These are phyloP conservation scores for Cutaneotrichosporon dermatis DNA, from an alignment of 1,284 basidiomycete species.

Conservation along the genomic window DNA sequence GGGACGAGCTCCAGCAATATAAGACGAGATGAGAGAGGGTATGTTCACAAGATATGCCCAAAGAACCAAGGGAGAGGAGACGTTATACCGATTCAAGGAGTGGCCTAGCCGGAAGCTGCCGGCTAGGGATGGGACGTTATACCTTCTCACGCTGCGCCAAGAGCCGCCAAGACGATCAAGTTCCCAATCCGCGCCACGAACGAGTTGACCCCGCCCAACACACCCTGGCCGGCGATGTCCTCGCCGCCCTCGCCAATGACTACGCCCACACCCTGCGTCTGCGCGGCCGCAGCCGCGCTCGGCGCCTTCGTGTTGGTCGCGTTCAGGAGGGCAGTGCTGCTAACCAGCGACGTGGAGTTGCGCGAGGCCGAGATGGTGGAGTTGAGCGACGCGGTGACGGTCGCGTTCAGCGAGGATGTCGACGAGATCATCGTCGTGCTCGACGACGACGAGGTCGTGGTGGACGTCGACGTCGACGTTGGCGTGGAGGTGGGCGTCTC, in stretches of 20 bases:
- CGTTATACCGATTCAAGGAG: too few species aligned
- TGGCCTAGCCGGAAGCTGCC: too few species aligned
- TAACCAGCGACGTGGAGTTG: background rate
- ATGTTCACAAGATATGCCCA: too few species aligned
- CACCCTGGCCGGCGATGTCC: background rate
- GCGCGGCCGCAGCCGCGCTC: background rate
- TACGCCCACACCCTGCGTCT: background rate
- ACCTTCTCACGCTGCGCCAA: background rate
- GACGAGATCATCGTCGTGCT: background rate
- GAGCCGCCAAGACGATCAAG: conserved; percentile 9
- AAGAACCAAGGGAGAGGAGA: too few species aligned
- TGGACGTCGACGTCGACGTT: background rate
- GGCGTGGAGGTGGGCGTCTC: background rate
- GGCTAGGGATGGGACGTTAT: too few species aligned
- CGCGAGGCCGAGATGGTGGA: background rate
- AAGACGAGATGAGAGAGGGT: too few species aligned
- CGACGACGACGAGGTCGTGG: background rate
- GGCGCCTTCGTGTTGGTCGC: background rate
- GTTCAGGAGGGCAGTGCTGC: too few species aligned
- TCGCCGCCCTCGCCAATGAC: background rate
- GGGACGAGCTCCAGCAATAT: too few species aligned
- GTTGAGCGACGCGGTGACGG: background rate
- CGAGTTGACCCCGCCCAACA: background rate
- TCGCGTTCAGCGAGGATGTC: background rate
- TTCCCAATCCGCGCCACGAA: conserved; percentile 24